A percentile compares a stretch with the other conserved stretches of the same genome.
phyloP scores from a whole-genome alignment of 2,329 filamentous ascomycete genomes.

The Ramularia endophylla region DNA sequence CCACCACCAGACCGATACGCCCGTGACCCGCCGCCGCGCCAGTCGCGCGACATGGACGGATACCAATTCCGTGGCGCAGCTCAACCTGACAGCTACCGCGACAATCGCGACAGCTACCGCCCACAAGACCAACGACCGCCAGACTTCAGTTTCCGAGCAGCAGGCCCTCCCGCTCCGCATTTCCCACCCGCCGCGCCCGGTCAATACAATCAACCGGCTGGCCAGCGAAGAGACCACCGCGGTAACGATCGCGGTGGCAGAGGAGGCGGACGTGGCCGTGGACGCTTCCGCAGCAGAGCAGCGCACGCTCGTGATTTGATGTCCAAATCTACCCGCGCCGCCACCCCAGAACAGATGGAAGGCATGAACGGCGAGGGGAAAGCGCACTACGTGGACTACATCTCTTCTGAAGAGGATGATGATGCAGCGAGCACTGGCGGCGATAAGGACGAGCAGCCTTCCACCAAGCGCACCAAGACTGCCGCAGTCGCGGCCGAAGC shows the following conservation, averaged over 20 bases:
- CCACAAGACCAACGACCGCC: slow-evolving; percentile 7
- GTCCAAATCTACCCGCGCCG: slow-evolving; percentile 32
- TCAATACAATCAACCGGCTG: neutral
- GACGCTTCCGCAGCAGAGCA: slow-evolving; percentile 2
- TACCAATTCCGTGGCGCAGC: too few relatives aligned
- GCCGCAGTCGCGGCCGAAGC: slow-evolving; percentile 24
- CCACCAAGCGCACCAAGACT: slow-evolving; percentile 28
- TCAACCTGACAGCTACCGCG: neutral
- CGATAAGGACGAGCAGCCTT: slow-evolving; percentile 20
- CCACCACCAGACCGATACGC: too few relatives aligned
- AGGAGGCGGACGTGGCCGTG: slow-evolving; percentile 13
- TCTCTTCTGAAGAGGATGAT: slow-evolving; percentile 33
- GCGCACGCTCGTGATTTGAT: slow-evolving; percentile 42
- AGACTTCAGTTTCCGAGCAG: slow-evolving; percentile 22
- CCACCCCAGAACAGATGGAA: slow-evolving; percentile 40
- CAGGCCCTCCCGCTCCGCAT: slow-evolving; percentile 15
- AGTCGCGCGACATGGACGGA: too few relatives aligned
- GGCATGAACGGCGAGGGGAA: slow-evolving; percentile 37
- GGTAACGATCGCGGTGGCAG: neutral
- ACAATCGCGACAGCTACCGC: slow-evolving; percentile 3
- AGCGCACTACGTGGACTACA: slow-evolving; percentile 39
- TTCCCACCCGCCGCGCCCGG: slow-evolving; percentile 16
- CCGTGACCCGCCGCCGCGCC: too few relatives aligned
- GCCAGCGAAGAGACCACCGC: slow-evolving; percentile 2
- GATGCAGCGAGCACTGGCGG: slow-evolving; percentile 20